Conservation (phyloP, 805 yeast genomes). For the Ogataea pini region DNA sequence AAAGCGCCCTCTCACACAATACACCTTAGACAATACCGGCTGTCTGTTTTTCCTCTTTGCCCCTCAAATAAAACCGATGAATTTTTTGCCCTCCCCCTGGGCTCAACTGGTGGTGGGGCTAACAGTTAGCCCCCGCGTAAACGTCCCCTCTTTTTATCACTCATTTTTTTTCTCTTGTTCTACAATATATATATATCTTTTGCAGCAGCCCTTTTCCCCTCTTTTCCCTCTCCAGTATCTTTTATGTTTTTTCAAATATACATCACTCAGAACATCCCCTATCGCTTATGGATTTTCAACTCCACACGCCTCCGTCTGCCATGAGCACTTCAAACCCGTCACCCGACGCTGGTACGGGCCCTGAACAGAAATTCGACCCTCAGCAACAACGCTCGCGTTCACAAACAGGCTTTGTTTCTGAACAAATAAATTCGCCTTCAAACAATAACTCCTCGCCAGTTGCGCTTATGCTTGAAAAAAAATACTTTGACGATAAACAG, state of each 20-base stretch:
- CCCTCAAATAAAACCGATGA: conserved; percentile 1
- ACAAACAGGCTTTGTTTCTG: too few relatives aligned
- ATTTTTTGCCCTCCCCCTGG: conserved; percentile 1
- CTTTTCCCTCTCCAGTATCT: background rate
- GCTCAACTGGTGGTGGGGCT: conserved; percentile 6
- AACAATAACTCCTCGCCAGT: conserved; percentile 3
- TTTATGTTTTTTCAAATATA: background rate
- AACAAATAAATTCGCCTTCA: background rate
- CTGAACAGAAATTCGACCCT: background rate
- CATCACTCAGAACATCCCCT: too few relatives aligned
- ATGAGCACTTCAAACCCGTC: conserved; percentile 7
- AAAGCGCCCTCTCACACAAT: background rate
- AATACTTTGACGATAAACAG: conserved; percentile 41
- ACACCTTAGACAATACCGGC: background rate
- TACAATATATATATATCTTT: background rate
- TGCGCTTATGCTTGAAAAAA: conserved; percentile 23
- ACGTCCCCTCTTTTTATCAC: conserved; percentile 5
- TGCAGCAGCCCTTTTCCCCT: conserved; percentile 5
- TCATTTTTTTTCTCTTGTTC: conserved; percentile 1
- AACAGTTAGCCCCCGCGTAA: background rate
- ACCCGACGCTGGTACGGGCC: background rate
- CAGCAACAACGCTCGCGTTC: background rate
- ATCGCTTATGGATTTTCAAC: conserved; percentile 18
- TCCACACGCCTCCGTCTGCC: conserved; percentile 17
- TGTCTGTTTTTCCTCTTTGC: conserved; percentile 2